These are phyloP conservation scores for Ogataea allantospora DNA, from an alignment of 805 yeast genomes.

Conservation along the genomic window DNA sequence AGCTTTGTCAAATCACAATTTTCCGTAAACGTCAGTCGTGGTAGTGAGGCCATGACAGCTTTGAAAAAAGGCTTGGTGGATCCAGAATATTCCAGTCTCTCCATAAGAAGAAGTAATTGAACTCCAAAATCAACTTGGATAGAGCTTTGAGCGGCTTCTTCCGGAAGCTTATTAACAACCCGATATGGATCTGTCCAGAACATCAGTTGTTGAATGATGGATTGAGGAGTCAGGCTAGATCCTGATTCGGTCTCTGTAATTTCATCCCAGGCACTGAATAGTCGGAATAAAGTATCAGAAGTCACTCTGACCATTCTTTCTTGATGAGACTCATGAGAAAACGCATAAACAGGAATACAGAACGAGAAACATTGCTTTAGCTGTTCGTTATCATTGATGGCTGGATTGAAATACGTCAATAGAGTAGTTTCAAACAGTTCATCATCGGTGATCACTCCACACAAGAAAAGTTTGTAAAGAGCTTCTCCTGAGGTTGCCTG, in stretches of 20 bases:
- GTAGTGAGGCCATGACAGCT: conserved; percentile 49
- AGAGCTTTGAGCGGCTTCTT: conserved; percentile 40
- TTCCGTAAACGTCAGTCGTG: conserved; percentile 45
- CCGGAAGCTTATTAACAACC: conserved; percentile 49
- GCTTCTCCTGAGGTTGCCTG: conserved; percentile 87
- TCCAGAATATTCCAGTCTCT: conserved; percentile 46
- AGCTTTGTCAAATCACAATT: conserved; percentile 21
- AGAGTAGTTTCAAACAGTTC: conserved; percentile 71
- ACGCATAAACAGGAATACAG: conserved; percentile 85
- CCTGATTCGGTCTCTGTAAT: conserved; percentile 36
- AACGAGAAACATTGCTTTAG: conserved; percentile 79
- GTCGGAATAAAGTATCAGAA: conserved; percentile 61
- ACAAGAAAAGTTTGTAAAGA: conserved; percentile 73
- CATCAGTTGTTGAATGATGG: conserved; percentile 65
- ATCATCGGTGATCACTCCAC: conserved; percentile 70
- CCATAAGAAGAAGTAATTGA: conserved; percentile 52
- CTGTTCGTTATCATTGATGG: conserved; percentile 58
- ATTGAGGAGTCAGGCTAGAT: conserved; percentile 41
- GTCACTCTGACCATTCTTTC: conserved; percentile 59
- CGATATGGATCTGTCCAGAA: conserved; percentile 84
- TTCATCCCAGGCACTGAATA: conserved; percentile 44
- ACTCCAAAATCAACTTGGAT: conserved; percentile 57
- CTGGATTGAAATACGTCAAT: conserved; percentile 72
- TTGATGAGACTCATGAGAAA: conserved; percentile 73
- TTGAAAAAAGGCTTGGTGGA: conserved; percentile 52